phyloP scores from a whole-genome alignment of 495 filamentous ascomycete species.

The Bacidia rubella region DNA sequence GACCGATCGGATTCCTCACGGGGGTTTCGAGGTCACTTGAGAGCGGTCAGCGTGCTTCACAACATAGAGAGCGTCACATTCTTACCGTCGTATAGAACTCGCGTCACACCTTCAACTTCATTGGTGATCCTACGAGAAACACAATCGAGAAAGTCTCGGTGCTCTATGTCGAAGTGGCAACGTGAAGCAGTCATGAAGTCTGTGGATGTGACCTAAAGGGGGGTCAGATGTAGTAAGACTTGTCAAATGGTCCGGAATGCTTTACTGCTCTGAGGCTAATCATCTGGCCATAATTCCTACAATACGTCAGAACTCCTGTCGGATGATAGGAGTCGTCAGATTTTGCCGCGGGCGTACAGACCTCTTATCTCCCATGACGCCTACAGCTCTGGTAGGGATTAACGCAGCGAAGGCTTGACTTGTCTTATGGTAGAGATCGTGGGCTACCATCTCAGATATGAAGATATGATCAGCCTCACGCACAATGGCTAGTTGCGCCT shows the following conservation, averaged over 20 bases:
- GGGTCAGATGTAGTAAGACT: too few species aligned
- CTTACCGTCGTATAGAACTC: constrained; percentile 43
- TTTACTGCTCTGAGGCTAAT: constrained; percentile 59
- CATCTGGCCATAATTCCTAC: constrained; percentile 28
- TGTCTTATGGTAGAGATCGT: constrained; percentile 72
- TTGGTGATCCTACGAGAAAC: constrained; percentile 69
- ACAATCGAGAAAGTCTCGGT: constrained; percentile 50
- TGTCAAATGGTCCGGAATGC: background rate
- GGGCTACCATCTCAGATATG: constrained; percentile 71
- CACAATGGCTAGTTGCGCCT: constrained; percentile 64
- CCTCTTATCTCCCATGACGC: constrained; percentile 66
- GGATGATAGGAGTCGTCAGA: background rate
- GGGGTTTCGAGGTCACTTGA: constrained; percentile 6
- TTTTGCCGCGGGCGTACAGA: constrained; percentile 36
- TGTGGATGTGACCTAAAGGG: constrained; percentile 18
- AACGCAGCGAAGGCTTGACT: constrained; percentile 76
- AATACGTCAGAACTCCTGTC: background rate
- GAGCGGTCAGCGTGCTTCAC: background rate
- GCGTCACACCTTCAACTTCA: constrained; percentile 62
- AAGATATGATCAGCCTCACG: constrained; percentile 73
- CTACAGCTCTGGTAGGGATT: constrained; percentile 55
- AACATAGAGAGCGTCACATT: background rate
- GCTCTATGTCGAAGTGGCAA: constrained; percentile 2
- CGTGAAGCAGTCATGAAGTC: constrained; percentile 68
- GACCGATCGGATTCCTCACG: background rate